Percentiles rank a stretch among this genome's conserved stretches.
Evolutionary conservation across 2,329 filamentous ascomycete genomes (phyloP).

Genomic region (Pseudogymnoascus sp.): DNA sequence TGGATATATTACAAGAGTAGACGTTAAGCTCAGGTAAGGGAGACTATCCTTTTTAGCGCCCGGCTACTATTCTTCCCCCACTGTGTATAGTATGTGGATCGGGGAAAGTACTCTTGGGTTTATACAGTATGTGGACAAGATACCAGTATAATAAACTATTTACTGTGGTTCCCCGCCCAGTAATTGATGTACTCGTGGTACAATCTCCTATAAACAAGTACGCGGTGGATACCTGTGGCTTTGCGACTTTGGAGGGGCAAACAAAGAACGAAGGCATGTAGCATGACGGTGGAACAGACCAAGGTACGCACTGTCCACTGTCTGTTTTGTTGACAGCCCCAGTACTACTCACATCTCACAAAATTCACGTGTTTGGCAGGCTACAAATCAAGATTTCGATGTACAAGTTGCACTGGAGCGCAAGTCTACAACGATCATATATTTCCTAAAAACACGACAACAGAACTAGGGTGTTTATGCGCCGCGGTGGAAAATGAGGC

Average conservation of each 20-base stretch:
- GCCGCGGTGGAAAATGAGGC: background rate
- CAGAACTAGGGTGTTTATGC: background rate
- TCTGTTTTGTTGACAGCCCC: background rate
- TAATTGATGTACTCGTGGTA: background rate
- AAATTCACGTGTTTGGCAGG: background rate
- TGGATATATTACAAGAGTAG: background rate
- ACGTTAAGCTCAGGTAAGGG: background rate
- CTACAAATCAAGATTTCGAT: background rate
- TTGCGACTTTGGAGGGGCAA: background rate
- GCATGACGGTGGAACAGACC: background rate
- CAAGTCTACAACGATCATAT: background rate
- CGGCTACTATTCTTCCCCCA: constrained; percentile 5
- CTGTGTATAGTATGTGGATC: background rate
- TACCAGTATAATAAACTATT: background rate
- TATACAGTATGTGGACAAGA: background rate
- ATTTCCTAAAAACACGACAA: background rate
- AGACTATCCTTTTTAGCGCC: background rate
- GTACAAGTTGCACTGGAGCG: background rate
- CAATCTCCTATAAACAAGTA: background rate
- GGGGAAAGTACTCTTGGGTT: background rate
- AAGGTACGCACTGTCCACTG: background rate
- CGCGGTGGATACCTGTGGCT: background rate
- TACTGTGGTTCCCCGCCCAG: background rate
- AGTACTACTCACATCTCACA: background rate
- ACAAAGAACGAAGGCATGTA: background rate